Conservation (phyloP, 2,329 filamentous ascomycete species). For the Teratosphaeria zuluensis region DNA sequence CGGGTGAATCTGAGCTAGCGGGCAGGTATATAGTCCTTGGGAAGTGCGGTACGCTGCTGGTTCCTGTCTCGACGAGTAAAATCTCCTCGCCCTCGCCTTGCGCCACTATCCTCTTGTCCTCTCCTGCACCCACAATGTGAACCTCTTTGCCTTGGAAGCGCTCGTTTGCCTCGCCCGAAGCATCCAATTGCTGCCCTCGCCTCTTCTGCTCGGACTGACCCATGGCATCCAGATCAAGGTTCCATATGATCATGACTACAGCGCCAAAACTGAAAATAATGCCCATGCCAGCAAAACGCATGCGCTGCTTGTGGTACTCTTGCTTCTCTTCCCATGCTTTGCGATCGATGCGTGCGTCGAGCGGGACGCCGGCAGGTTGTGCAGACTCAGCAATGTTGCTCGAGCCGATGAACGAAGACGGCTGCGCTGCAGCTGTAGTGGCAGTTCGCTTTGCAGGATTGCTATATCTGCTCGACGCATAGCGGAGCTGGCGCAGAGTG, state of each 20-base stretch:
- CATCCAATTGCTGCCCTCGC: constrained; percentile 22
- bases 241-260: constrained; percentile 20
- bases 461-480: constrained; percentile 26
- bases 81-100: constrained; percentile 44
- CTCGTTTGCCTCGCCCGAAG: constrained; percentile 23
- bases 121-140: constrained; percentile 53
- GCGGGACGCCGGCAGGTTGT: constrained; percentile 10
- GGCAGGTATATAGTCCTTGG: constrained; percentile 62
- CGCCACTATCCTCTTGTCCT: constrained; percentile 39
- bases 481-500: constrained; percentile 15
- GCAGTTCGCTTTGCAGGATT: constrained; percentile 21
- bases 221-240: constrained; percentile 26
- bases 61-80: constrained; percentile 72
- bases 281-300: constrained; percentile 29
- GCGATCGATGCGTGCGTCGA: constrained; percentile 16
- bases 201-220: constrained; percentile 15
- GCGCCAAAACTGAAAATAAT: constrained; percentile 23
- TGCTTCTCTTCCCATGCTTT: constrained; percentile 21
- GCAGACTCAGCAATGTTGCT: constrained; percentile 2
- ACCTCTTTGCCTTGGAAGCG: constrained; percentile 47
- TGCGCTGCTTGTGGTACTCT: constrained; percentile 22
- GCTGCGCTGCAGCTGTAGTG: constrained; percentile 11
- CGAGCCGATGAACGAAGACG: constrained; percentile 14
- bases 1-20: constrained; percentile 26
- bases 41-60: constrained; percentile 68